Conservation (phyloP, 116 monocot genomes). For the Papilionanthe hybrid region DNA sequence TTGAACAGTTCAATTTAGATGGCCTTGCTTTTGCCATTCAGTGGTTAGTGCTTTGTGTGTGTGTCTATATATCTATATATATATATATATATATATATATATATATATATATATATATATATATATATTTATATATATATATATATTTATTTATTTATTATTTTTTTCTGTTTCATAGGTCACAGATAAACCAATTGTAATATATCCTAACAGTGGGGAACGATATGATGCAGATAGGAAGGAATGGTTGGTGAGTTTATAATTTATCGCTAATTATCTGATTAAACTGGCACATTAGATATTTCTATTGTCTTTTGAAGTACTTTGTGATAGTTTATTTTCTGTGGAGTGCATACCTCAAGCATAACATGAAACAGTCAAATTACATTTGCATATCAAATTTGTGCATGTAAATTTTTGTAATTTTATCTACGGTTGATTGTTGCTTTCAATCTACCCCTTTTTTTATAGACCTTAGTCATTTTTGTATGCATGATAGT, state of each 20-base stretch:
- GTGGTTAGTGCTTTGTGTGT: neutral
- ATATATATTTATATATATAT: no score
- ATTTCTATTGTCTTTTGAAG: neutral
- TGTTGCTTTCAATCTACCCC: neutral
- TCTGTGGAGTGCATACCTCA: neutral
- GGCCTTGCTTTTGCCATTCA: neutral
- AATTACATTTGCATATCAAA: neutral
- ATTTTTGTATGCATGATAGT: neutral
- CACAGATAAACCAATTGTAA: conserved; percentile 72
- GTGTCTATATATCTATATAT: no score
- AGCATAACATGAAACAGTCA: neutral
- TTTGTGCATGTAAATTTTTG: neutral
- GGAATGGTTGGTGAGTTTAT: conserved; percentile 82
- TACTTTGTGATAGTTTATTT: neutral
- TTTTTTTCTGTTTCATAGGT: conserved; percentile 28
- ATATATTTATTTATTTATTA: neutral
- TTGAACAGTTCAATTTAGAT: neutral
- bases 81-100: no score
- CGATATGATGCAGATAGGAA: conserved; percentile 71
- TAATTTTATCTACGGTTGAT: neutral
- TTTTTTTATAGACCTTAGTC: neutral
- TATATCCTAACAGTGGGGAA: conserved; percentile 96
- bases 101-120: no score
- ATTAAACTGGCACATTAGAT: neutral
- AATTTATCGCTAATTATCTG: neutral